These are phyloP conservation scores for Solanum chmielewskii DNA, from an alignment of 257 asterid species.

Conservation along the genomic window DNA sequence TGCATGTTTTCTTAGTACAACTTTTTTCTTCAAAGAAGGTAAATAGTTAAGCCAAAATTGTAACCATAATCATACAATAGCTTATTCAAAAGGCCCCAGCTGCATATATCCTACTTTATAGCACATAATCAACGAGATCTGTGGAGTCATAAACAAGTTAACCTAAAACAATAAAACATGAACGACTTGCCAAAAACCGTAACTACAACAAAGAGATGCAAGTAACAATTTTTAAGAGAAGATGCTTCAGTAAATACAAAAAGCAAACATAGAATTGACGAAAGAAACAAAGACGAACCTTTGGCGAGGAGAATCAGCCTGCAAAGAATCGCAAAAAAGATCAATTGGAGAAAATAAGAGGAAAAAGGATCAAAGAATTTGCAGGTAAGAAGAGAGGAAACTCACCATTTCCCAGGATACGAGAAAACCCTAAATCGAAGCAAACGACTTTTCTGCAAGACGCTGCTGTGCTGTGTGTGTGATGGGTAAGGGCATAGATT, in stretches of 20 bases:
- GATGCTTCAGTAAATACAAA: background rate
- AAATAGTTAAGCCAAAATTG: background rate
- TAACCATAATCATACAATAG: background rate
- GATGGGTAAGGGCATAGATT: background rate
- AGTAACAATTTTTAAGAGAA: background rate
- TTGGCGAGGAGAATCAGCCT: slow-evolving; percentile 7
- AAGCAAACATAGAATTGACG: background rate
- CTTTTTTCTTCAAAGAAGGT: background rate
- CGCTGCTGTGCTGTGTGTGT: background rate
- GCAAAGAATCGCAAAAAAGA: background rate
- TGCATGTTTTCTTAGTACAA: background rate
- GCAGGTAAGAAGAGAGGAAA: background rate
- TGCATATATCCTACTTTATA: background rate
- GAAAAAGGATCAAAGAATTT: background rate
- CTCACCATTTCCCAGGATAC: background rate
- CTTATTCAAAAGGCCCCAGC: background rate
- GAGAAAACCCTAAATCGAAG: background rate
- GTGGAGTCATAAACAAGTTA: background rate
- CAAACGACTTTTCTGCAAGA: background rate
- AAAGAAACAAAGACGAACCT: background rate
- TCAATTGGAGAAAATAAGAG: background rate
- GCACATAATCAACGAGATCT: background rate
- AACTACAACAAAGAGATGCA: background rate
- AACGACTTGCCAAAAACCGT: background rate
- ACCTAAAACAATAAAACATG: background rate